phyloP scores from a whole-genome alignment of 805 yeast genomes.

The Debaryomyces castellii region DNA sequence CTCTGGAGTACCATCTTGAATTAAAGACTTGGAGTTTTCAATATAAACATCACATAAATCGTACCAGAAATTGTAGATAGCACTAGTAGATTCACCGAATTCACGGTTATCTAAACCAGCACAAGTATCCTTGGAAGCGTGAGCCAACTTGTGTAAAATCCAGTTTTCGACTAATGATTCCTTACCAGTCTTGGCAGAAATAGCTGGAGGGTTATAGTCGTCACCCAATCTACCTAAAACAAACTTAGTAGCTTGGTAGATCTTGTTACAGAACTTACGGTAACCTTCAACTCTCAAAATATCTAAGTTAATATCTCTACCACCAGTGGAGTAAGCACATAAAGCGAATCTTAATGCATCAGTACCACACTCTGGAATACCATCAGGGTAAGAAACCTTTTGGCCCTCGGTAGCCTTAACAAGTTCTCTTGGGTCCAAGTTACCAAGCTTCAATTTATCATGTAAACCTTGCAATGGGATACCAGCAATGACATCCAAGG shows the following conservation, averaged over 20 bases:
- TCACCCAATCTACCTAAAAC: constrained; percentile 90
- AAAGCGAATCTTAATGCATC: constrained; percentile 97
- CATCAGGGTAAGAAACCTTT: constrained; percentile 85
- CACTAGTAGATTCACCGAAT: constrained; percentile 82
- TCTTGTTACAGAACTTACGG: constrained; percentile 99
- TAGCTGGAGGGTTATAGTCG: constrained; percentile 79
- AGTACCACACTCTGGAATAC: constrained; percentile 99
- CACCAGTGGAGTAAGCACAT: constrained; percentile 98
- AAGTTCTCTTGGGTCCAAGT: constrained; percentile 85
- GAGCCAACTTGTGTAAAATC: constrained; percentile 85
- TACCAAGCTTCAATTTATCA: constrained; percentile 74
- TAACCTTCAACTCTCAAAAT: constrained; percentile 97
- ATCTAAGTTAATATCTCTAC: constrained; percentile 95
- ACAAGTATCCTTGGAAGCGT: constrained; percentile 63
- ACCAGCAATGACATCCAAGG: constrained; percentile 90
- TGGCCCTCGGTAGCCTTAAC: constrained; percentile 88
- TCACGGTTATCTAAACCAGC: constrained; percentile 78
- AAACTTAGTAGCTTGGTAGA: constrained; percentile 97
- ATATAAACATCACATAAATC: constrained; percentile 97
- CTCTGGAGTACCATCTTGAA: constrained; percentile 83
- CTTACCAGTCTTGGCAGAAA: constrained; percentile 62
- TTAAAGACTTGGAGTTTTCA: constrained; percentile 92
- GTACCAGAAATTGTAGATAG: constrained; percentile 92
- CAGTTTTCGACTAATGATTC: constrained; percentile 94
- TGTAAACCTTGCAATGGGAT: constrained; percentile 77